Conservation (phyloP, 805 yeast genomes). For the Torulaspora delbrueckii region DNA sequence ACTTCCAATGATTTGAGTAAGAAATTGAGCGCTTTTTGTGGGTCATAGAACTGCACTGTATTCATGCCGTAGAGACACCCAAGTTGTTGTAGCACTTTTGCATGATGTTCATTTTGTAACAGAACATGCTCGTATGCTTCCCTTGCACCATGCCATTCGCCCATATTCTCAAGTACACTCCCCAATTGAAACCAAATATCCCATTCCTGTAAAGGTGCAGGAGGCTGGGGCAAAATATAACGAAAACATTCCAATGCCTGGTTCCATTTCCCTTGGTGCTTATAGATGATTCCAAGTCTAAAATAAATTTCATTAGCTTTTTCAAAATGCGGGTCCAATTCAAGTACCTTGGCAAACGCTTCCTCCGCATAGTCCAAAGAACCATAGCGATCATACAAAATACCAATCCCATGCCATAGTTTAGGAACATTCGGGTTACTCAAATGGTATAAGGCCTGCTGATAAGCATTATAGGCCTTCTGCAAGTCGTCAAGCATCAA, state of each 20-base stretch:
- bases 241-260: slow-evolving; percentile 92
- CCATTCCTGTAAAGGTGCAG: slow-evolving; percentile 91
- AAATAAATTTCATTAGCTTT: slow-evolving; percentile 95
- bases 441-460: slow-evolving; percentile 86
- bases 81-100: slow-evolving; percentile 91
- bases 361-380: slow-evolving; percentile 96
- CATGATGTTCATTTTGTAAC: slow-evolving; percentile 85
- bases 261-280: slow-evolving; percentile 82
- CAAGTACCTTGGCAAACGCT: slow-evolving; percentile 93
- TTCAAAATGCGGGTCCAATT: slow-evolving; percentile 92
- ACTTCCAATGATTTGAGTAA: slow-evolving; percentile 84
- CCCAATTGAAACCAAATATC: slow-evolving; percentile 99
- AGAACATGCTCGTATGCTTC: slow-evolving; percentile 94
- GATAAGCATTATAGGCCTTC: slow-evolving; percentile 94
- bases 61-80: slow-evolving; percentile 82
- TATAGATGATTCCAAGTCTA: slow-evolving; percentile 92
- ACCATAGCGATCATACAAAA: slow-evolving; percentile 92
- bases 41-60: slow-evolving; percentile 64
- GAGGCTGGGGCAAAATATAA: slow-evolving; percentile 85
- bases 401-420: slow-evolving; percentile 98
- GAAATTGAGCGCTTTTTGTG: slow-evolving; percentile 76
- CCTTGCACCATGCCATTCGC: slow-evolving; percentile 84
- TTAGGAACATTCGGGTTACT: slow-evolving; percentile 94
- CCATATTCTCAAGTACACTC: slow-evolving; percentile 87
- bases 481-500: slow-evolving; percentile 94